Evolutionary conservation across 2,329 filamentous ascomycete genomes (phyloP).

Genomic region (Hysterium pulicare): DNA sequence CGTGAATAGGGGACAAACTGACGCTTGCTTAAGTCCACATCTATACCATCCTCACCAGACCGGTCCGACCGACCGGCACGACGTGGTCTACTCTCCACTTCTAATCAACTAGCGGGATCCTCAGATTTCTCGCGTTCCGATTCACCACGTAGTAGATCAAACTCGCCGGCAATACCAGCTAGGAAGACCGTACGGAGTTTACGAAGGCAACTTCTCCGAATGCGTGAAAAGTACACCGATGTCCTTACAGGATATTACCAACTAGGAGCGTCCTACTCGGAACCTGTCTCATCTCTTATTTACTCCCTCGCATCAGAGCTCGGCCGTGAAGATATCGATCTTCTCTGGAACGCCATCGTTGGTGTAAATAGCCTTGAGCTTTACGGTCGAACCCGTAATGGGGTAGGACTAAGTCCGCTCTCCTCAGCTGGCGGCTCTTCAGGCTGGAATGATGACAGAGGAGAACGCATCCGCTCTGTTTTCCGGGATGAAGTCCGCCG

Average conservation of each 20-base stretch:
- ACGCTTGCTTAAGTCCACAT: constrained; percentile 18
- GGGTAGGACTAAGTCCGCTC: constrained; percentile 63
- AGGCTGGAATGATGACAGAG: constrained; percentile 78
- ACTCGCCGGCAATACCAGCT: constrained; percentile 28
- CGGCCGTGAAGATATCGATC: constrained; percentile 92
- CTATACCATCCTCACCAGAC: constrained; percentile 66
- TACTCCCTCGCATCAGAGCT: constrained; percentile 94
- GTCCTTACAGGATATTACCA: constrained; percentile 80
- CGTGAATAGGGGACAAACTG: constrained; percentile 50
- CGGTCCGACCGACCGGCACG: constrained; percentile 58
- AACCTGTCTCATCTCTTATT: constrained; percentile 90
- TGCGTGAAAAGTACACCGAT: constrained; percentile 73
- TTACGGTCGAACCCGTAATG: constrained; percentile 80
- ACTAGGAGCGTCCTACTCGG: constrained; percentile 84
- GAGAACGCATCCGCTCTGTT: constrained; percentile 78
- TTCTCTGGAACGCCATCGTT: constrained; percentile 92
- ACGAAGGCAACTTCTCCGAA: constrained; percentile 67
- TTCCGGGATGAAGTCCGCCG: constrained; percentile 91
- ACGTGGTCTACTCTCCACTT: constrained; percentile 50
- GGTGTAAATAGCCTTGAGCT: constrained; percentile 92
- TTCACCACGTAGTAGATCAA: constrained; percentile 33
- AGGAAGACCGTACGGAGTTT: constrained; percentile 69
- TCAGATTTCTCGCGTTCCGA: constrained; percentile 41
- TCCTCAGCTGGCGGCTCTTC: constrained; percentile 52
- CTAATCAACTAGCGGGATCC: constrained; percentile 29